Conservation (phyloP, 495 filamentous ascomycete genomes). For the Cladorrhinum samala region DNA sequence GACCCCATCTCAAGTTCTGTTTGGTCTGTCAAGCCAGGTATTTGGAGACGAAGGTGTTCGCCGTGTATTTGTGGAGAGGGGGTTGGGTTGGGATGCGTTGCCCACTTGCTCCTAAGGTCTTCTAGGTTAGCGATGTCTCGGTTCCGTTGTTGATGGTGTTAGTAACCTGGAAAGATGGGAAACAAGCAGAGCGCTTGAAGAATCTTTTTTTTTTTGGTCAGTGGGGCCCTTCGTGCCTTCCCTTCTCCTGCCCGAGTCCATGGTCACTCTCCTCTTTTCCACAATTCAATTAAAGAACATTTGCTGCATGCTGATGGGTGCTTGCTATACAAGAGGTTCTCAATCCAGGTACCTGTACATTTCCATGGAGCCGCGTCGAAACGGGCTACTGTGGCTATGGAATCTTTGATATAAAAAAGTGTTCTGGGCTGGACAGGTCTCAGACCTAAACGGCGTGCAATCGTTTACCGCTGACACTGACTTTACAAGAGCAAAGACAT, state of each 20-base stretch:
- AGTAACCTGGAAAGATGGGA: too few relatives aligned
- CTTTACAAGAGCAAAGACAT: background rate
- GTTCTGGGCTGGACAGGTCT: background rate
- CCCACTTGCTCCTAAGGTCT: background rate
- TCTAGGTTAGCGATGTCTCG: too few relatives aligned
- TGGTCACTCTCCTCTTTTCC: background rate
- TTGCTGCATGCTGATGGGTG: background rate
- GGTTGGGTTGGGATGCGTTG: background rate
- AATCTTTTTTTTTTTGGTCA: background rate
- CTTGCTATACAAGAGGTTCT: too few relatives aligned
- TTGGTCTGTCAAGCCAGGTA: conserved; percentile 6
- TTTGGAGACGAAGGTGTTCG: background rate
- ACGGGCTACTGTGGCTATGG: too few relatives aligned
- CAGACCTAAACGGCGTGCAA: background rate
- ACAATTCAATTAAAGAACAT: background rate
- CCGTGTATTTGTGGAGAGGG: background rate
- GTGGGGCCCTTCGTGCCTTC: too few relatives aligned
- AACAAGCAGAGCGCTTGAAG: background rate
- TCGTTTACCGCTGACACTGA: background rate
- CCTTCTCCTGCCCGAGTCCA: background rate
- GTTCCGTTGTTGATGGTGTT: too few relatives aligned
- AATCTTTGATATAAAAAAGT: too few relatives aligned
- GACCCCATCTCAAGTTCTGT: background rate
- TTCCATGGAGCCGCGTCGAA: too few relatives aligned
- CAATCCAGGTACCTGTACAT: too few relatives aligned